A percentile compares a stretch with the other conserved stretches of the same genome.
These are phyloP conservation scores for Pseudophaeomoniella oleicola DNA, from an alignment of 2,329 filamentous ascomycete genomes.

Conservation along the genomic window DNA sequence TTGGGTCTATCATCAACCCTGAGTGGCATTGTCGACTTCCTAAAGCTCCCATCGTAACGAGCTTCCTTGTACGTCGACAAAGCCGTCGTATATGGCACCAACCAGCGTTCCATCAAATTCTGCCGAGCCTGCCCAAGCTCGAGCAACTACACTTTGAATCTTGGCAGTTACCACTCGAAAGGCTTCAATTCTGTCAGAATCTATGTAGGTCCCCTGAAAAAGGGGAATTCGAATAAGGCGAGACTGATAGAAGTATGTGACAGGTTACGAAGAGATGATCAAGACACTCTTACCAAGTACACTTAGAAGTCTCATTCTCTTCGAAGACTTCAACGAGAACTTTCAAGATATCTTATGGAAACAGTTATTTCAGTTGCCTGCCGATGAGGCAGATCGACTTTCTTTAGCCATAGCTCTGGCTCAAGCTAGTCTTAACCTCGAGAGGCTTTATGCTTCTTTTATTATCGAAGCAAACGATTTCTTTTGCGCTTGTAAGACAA, in stretches of 20 bases:
- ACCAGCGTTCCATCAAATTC: constrained; percentile 16
- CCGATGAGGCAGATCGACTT: not conserved
- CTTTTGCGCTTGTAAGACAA: constrained; percentile 11
- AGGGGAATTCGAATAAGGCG: too few species aligned
- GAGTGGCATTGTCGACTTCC: too few species aligned
- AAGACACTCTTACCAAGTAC: constrained; percentile 10
- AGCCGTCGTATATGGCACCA: constrained; percentile 22
- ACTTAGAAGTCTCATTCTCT: constrained; percentile 18
- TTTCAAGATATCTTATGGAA: constrained; percentile 3
- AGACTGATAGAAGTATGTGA: too few species aligned
- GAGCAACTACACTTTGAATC: constrained; percentile 25
- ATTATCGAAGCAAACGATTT: constrained; percentile 18
- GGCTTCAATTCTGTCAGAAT: constrained; percentile 5
- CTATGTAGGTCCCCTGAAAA: constrained; percentile 13
- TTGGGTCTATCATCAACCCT: too few species aligned
- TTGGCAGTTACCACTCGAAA: constrained; percentile 14
- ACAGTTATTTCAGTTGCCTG: too few species aligned
- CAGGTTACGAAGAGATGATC: constrained; percentile 7
- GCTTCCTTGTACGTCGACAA: constrained; percentile 23
- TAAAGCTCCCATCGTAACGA: constrained; percentile 17
- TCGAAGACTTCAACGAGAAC: constrained; percentile 21
- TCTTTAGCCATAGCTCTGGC: constrained; percentile 9
- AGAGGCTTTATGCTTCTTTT: constrained; percentile 17
- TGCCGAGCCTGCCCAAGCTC: constrained; percentile 20
- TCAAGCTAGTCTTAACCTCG: constrained; percentile 15